phyloP scores from a whole-genome alignment of 225 moss, liverwort and hornwort genomes.

The Pseudoscleropodium purum region DNA sequence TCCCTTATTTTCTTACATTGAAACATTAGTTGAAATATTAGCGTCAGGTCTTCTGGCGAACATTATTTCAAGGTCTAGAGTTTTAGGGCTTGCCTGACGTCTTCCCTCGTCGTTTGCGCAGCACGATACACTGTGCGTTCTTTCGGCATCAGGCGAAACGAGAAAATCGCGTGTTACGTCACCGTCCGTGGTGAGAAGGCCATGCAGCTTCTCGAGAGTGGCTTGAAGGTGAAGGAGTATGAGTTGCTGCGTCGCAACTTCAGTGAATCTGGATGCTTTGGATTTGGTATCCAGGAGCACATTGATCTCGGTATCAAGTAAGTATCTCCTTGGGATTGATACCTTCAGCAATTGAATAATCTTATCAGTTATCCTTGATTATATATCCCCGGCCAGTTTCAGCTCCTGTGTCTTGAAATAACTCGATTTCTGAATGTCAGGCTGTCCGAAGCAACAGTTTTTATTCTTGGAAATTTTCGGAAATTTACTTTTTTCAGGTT shows the following conservation, averaged over 20 bases:
- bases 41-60: no score
- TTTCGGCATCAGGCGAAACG: constrained; percentile 37
- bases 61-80: background rate
- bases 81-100: background rate
- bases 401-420: background rate
- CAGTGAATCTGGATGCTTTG: constrained; percentile 40
- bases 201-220: constrained; percentile 41
- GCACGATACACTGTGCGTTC: constrained; percentile 44
- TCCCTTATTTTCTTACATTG: background rate
- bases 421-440: background rate
- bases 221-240: constrained; percentile 40
- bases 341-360: background rate
- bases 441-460: no score
- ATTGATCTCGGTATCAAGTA: constrained; percentile 46
- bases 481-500: no score
- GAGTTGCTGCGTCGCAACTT: constrained; percentile 40
- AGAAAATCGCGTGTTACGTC: constrained; percentile 40
- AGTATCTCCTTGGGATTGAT: background rate
- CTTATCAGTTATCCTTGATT: background rate
- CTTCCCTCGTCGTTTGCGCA: background rate
- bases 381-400: no score
- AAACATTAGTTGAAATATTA: background rate
- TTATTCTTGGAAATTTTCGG: background rate
- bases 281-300: constrained; percentile 44
- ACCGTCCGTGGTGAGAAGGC: constrained; percentile 39